phyloP scores from a whole-genome alignment of 2,329 filamentous ascomycete genomes.

The Pseudocercospora pini-densiflorae region DNA sequence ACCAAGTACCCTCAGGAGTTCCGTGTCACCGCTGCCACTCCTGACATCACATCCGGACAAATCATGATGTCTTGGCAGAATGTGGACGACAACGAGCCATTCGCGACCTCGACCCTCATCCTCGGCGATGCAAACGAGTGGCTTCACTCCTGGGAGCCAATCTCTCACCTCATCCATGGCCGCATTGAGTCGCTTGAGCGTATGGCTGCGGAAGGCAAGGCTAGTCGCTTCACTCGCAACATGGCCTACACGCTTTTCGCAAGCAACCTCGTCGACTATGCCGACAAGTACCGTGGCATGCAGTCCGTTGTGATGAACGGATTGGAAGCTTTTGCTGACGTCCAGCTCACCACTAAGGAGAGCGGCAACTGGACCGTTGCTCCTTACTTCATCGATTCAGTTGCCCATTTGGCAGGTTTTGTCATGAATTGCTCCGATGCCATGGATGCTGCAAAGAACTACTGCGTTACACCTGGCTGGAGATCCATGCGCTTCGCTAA shows the following conservation, averaged over 20 bases:
- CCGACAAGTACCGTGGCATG: conserved; percentile 22
- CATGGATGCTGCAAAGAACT: conserved; percentile 37
- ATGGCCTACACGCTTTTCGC: conserved; percentile 40
- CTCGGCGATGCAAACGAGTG: conserved; percentile 33
- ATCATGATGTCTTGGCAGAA: conserved; percentile 17
- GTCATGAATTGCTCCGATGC: conserved; percentile 35
- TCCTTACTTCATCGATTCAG: conserved; percentile 43
- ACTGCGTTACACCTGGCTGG: conserved; percentile 44
- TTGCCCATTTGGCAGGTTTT: conserved; percentile 31
- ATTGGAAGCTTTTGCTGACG: conserved; percentile 41
- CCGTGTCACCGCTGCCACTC: conserved; percentile 12
- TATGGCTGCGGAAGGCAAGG: conserved; percentile 33
- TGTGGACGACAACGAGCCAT: conserved; percentile 23
- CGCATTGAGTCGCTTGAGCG: conserved; percentile 36
- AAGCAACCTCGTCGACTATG: conserved; percentile 24
- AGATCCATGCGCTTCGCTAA: conserved; percentile 35
- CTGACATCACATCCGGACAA: conserved; percentile 1
- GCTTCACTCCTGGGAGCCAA: conserved; percentile 34
- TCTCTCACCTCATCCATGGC: conserved; percentile 34
- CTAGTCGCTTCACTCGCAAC: conserved; percentile 34
- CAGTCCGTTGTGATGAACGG: conserved; percentile 33
- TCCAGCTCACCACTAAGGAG: conserved; percentile 17
- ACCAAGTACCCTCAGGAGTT: conserved; percentile 9
- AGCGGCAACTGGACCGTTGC: conserved; percentile 23
- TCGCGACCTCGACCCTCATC: conserved; percentile 31